phyloP scores from a whole-genome alignment of 805 yeast species.

The Cyberlindnera nakhonratchasimensis region DNA sequence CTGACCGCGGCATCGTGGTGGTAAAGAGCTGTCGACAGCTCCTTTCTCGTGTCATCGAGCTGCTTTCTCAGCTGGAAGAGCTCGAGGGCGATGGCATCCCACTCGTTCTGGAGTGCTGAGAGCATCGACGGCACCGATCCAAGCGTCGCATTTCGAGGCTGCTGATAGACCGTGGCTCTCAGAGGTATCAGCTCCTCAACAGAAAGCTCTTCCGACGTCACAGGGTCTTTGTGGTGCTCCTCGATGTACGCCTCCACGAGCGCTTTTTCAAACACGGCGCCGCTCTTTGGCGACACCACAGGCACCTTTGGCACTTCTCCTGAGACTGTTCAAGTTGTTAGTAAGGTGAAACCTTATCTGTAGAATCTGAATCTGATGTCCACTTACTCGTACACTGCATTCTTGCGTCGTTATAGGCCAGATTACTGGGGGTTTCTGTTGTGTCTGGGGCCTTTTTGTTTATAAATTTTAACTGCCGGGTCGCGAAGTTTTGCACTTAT shows the following conservation, averaged over 20 bases:
- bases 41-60: conserved; percentile 60
- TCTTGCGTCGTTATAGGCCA: too few species aligned
- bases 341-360: neutral
- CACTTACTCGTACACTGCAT: conserved; percentile 32
- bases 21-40: conserved; percentile 72
- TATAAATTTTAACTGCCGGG: too few species aligned
- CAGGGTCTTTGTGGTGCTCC: conserved; percentile 72
- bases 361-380: neutral
- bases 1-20: conserved; percentile 88
- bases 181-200: conserved; percentile 54
- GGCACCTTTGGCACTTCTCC: conserved; percentile 71
- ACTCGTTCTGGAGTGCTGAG: conserved; percentile 76
- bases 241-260: conserved; percentile 59
- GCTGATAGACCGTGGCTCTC: conserved; percentile 30
- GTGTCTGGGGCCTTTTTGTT: too few species aligned
- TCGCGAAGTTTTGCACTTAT: too few species aligned
- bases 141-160: conserved; percentile 42
- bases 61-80: conserved; percentile 73
- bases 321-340: conserved; percentile 42
- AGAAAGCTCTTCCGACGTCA: conserved; percentile 58
- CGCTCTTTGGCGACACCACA: conserved; percentile 71
- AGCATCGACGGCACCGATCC: conserved; percentile 78
- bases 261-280: conserved; percentile 62
- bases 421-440: too few species aligned
- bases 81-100: conserved; percentile 86